Evolutionary conservation across 2,329 filamentous ascomycete genomes (phyloP), one percentile per base, ranked within the genome.

Genomic region (Scytalidium sp.): DNA sequence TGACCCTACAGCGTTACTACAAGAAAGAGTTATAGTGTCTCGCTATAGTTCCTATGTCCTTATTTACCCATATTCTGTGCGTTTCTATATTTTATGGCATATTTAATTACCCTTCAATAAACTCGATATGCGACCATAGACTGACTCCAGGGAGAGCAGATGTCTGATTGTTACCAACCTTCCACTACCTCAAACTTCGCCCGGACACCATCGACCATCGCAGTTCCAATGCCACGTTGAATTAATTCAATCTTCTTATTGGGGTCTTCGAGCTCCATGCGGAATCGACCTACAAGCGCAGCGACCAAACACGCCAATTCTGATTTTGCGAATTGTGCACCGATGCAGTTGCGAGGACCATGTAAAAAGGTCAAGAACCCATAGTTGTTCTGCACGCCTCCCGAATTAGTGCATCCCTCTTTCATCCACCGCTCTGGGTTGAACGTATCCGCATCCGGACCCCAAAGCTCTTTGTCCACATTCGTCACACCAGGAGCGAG

Each of bases 271-370:
- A 85, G 62, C 56, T 71, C 71, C 64, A 85, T 83, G 62, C 84
- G 78, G 67, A 95, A 96, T 32, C 81, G 76, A 1, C 90, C 90
- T 3, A 93, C 79, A 76, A 88, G 83, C 7, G 81, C 78, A 19
- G 90, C 91, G 42, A 97, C 64, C 54, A 97, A 70, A 63, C 87
- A 93, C 9, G 89, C 90, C 68, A 96, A 88, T 73, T 97, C 93
- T 1, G 86, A 83, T 64, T 83, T 86, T 0, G 92, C 88, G 69
- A 96, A 96, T 2, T 76, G 75, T 67, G 85, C 79, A 0, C 91
- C 92, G 58, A 96, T 96, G 64, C 92, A 96, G 62, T 85, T 88
- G 46, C 91, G 75, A 2, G 91, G 90, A 0, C 92, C 92, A 64
- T 96, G 90, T 50, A 96, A 67, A 69, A 96, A 96, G 0, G 89